Percentiles rank a stretch among this genome's conserved stretches.
phyloP scores from a whole-genome alignment of 1,139 yeast genomes.

The Meyerozyma elateridarum region DNA sequence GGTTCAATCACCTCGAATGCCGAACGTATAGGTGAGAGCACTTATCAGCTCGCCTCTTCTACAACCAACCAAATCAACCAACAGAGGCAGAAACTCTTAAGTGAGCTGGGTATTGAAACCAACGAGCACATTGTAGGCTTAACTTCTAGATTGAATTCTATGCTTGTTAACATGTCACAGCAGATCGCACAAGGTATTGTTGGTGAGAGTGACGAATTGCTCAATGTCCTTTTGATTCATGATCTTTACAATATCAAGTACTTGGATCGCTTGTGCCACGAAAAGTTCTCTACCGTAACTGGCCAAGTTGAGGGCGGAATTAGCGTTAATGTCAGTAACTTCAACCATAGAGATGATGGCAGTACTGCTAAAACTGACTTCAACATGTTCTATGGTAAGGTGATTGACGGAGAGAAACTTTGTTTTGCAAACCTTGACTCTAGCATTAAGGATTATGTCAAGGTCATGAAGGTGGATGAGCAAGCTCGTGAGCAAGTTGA shows the following conservation, averaged over 20 bases:
- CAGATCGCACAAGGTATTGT: constrained; percentile 58
- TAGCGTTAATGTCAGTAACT: constrained; percentile 51
- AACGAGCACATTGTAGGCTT: constrained; percentile 26
- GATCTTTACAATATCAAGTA: constrained; percentile 71
- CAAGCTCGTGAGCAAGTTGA: constrained; percentile 18
- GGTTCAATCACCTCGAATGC: constrained; percentile 49
- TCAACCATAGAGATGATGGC: constrained; percentile 34
- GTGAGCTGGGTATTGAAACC: constrained; percentile 14
- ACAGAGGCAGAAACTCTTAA: constrained; percentile 35
- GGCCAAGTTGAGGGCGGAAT: constrained; percentile 91
- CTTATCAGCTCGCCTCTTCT: constrained; percentile 39
- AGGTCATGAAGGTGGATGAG: constrained; percentile 16
- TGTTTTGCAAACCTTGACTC: constrained; percentile 83
- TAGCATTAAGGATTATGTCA: constrained; percentile 47
- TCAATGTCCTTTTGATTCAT: constrained; percentile 55
- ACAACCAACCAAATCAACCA: constrained; percentile 42
- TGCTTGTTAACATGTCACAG: constrained; percentile 35
- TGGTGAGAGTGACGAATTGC: constrained; percentile 56
- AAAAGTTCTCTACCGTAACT: constrained; percentile 78
- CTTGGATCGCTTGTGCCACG: constrained; percentile 59
- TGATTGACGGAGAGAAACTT: constrained; percentile 83
- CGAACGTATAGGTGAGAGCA: constrained; percentile 36
- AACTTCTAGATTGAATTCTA: constrained; percentile 30
- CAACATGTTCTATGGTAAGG: constrained; percentile 71
- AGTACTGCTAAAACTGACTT: constrained; percentile 37